phyloP scores from a whole-genome alignment of 2,329 filamentous ascomycete species.

The Ascomycota sp. region DNA sequence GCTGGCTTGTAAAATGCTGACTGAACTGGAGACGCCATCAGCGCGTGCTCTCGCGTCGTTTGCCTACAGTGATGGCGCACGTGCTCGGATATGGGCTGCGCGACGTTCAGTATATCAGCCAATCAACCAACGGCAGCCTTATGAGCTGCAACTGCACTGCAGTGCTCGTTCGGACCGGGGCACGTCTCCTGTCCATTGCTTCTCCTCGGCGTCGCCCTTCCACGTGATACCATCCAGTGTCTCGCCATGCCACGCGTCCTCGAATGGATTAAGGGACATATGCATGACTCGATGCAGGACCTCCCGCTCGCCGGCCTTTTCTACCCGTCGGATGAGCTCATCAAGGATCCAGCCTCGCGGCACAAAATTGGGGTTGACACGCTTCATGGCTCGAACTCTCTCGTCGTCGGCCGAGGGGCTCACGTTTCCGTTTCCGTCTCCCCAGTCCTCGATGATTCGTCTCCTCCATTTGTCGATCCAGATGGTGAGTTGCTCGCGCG shows the following conservation, averaged over 20 bases:
- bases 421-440: slow-evolving; percentile 19
- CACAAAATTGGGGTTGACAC: slow-evolving; percentile 81
- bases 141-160: slow-evolving; percentile 94
- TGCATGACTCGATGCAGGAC: slow-evolving; percentile 62
- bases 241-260: slow-evolving; percentile 48
- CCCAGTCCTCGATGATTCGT: slow-evolving; percentile 61
- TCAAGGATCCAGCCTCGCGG: slow-evolving; percentile 84
- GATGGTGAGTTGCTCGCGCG: slow-evolving; percentile 43
- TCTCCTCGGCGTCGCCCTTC: slow-evolving; percentile 44
- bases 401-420: slow-evolving; percentile 31
- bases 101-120: too few relatives aligned
- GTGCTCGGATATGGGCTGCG: too few relatives aligned
- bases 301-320: slow-evolving; percentile 63
- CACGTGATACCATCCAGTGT: slow-evolving; percentile 26
- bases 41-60: too few relatives aligned
- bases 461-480: slow-evolving; percentile 70
- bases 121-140: slow-evolving; percentile 3
- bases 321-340: slow-evolving; percentile 75
- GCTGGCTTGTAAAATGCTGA: too few relatives aligned
- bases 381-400: slow-evolving; percentile 56
- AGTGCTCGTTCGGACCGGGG: slow-evolving; percentile 57
- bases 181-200: slow-evolving; percentile 69
- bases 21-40: background rate
- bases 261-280: slow-evolving; percentile 67
- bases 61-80: too few relatives aligned